Evolutionary conservation across 345 rosid species (phyloP).

Genomic region (Eucalyptus guilfoylei): DNA sequence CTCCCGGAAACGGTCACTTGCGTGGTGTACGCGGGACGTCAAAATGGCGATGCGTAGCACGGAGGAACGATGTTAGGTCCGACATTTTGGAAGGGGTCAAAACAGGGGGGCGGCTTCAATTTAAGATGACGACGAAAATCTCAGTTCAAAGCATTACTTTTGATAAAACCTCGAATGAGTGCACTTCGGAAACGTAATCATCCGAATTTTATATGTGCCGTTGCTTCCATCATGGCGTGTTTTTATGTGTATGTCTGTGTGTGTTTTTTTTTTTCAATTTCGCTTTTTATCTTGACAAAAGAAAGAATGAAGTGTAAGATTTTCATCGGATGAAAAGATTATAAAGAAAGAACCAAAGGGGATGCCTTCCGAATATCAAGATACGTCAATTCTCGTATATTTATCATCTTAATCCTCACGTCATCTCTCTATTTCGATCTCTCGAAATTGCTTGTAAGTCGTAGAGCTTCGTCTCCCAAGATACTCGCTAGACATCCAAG

Average conservation of each 20-base stretch:
- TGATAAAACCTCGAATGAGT: not conserved
- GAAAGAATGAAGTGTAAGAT: not conserved
- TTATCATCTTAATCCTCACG: not conserved
- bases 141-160: no score
- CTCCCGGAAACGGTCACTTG: not conserved
- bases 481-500: not conserved
- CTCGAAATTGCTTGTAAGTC: not conserved
- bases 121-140: no score
- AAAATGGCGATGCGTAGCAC: not conserved
- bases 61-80: not conserved
- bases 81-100: not conserved
- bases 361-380: not conserved
- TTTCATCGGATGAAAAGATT: not conserved
- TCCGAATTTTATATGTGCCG: not conserved
- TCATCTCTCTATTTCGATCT: not conserved
- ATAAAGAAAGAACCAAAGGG: fast-evolving
- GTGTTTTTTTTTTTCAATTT: not conserved
- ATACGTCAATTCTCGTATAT: not conserved
- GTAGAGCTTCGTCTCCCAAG: not conserved
- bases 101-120: no score
- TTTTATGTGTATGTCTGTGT: not conserved
- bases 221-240: not conserved
- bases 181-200: not conserved
- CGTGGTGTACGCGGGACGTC: not conserved
- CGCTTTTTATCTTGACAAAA: not conserved